Evolutionary conservation across 1,284 basidiomycete genomes (phyloP).

Genomic region (Farysia itapuensis): DNA sequence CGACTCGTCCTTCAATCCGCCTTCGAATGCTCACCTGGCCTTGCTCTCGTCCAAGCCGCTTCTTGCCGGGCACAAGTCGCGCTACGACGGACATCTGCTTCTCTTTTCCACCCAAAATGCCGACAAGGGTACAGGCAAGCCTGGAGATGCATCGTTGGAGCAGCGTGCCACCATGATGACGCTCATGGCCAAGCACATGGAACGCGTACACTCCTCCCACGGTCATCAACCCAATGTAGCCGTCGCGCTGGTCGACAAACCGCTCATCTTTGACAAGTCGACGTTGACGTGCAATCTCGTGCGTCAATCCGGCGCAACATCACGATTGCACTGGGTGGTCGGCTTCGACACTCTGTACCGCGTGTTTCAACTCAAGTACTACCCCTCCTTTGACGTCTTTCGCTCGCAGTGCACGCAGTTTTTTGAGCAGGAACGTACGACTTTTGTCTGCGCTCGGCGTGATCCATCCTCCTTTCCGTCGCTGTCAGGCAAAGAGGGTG

Average conservation of each 20-base stretch:
- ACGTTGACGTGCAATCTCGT: conserved; percentile 66
- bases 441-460: conserved; percentile 64
- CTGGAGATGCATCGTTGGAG: conserved; percentile 65
- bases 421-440: conserved; percentile 66
- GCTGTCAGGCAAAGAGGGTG: background rate
- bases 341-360: conserved; percentile 87
- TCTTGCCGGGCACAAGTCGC: conserved; percentile 4
- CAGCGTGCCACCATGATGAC: conserved; percentile 60
- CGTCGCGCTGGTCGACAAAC: conserved; percentile 80
- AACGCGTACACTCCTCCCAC: conserved; percentile 11
- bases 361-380: conserved; percentile 79
- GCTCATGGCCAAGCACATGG: conserved; percentile 48
- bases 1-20: conserved; percentile 93
- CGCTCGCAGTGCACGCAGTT: conserved; percentile 66
- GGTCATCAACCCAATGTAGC: conserved; percentile 66
- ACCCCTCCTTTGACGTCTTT: conserved; percentile 67
- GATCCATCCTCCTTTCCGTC: conserved; percentile 22
- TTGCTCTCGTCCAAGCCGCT: conserved; percentile 67
- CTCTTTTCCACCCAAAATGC: conserved; percentile 85
- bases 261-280: conserved; percentile 85
- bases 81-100: conserved; percentile 76
- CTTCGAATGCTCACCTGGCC: conserved; percentile 80
- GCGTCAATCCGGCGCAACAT: background rate
- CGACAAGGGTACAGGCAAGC: conserved; percentile 74
- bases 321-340: conserved; percentile 69